Conservation (phyloP, 768 basidiomycete species). For the Boletus fagicola region DNA sequence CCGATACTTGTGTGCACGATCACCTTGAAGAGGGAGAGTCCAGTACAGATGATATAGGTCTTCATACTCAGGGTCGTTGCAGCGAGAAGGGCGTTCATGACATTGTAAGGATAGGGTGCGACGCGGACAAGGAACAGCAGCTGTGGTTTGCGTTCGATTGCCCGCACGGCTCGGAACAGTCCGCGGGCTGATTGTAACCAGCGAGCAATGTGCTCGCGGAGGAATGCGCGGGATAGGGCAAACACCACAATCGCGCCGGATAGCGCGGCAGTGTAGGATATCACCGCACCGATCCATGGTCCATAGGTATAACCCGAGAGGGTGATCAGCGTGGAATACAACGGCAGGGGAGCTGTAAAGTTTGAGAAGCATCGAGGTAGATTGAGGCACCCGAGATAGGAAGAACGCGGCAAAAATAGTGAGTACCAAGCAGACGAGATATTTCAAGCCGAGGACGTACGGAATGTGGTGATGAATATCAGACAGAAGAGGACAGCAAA, state of each 20-base stretch:
- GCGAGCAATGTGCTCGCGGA: slow-evolving; percentile 66
- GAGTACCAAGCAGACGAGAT: slow-evolving; percentile 9
- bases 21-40: slow-evolving; percentile 83
- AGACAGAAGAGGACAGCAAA: slow-evolving; percentile 76
- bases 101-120: slow-evolving; percentile 91
- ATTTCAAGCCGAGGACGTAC: slow-evolving; percentile 45
- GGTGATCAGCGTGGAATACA: slow-evolving; percentile 92
- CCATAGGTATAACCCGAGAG: slow-evolving; percentile 91
- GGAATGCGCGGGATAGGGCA: slow-evolving; percentile 68
- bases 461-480: slow-evolving; percentile 85
- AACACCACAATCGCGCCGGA: slow-evolving; percentile 84
- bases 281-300: slow-evolving; percentile 75
- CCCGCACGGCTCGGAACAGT: slow-evolving; percentile 78
- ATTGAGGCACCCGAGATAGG: slow-evolving; percentile 5
- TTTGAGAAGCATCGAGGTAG: slow-evolving; percentile 11
- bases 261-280: slow-evolving; percentile 86
- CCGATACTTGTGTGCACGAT: slow-evolving; percentile 90
- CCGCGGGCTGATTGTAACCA: slow-evolving; percentile 71
- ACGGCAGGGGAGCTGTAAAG: slow-evolving; percentile 73
- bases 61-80: slow-evolving; percentile 76
- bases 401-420: slow-evolving; percentile 4
- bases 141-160: slow-evolving; percentile 84
- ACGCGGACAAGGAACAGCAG: slow-evolving; percentile 89
- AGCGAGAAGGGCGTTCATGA: slow-evolving; percentile 92
- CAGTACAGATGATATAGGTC: slow-evolving; percentile 79